Conservation (phyloP, 2,329 filamentous ascomycete genomes). For the Apiospora hydei region DNA sequence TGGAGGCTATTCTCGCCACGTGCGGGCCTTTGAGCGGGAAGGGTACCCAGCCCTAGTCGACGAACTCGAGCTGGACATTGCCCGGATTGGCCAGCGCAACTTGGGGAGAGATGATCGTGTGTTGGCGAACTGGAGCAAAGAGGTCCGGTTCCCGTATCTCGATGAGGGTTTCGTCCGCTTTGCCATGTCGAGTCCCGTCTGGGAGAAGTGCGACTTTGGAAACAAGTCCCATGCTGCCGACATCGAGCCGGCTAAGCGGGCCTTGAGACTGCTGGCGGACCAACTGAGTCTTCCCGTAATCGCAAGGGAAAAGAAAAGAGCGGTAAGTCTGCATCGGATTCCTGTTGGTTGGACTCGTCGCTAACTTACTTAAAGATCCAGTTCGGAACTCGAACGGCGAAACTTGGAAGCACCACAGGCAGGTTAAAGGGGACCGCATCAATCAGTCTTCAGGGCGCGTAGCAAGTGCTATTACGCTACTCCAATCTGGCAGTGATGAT, state of each 20-base stretch:
- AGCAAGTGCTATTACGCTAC: background rate
- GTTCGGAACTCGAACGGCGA: slow-evolving; percentile 82
- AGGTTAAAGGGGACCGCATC: slow-evolving; percentile 73
- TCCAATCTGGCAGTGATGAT: slow-evolving; percentile 67
- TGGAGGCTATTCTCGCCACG: slow-evolving; percentile 88
- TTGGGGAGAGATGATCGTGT: slow-evolving; percentile 92
- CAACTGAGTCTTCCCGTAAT: slow-evolving; percentile 75
- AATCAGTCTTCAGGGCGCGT: slow-evolving; percentile 50
- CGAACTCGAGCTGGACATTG: slow-evolving; percentile 86
- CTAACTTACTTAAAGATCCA: slow-evolving; percentile 66
- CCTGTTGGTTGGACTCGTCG: background rate
- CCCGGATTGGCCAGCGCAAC: slow-evolving; percentile 89
- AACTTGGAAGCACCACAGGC: slow-evolving; percentile 71
- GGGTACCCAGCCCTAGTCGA: slow-evolving; percentile 77
- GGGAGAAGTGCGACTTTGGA: slow-evolving; percentile 90
- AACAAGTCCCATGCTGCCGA: slow-evolving; percentile 46
- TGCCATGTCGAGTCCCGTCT: slow-evolving; percentile 76
- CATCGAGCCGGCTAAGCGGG: slow-evolving; percentile 81
- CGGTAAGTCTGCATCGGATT: slow-evolving; percentile 59
- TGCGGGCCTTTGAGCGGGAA: slow-evolving; percentile 72
- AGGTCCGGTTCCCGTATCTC: slow-evolving; percentile 88
- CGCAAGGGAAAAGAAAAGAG: slow-evolving; percentile 89
- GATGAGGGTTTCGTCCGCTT: slow-evolving; percentile 88
- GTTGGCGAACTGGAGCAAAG: slow-evolving; percentile 87
- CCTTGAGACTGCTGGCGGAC: slow-evolving; percentile 79